Conservation (phyloP, 78 protist genomes). For the Dictyostelium capitatum region DNA sequence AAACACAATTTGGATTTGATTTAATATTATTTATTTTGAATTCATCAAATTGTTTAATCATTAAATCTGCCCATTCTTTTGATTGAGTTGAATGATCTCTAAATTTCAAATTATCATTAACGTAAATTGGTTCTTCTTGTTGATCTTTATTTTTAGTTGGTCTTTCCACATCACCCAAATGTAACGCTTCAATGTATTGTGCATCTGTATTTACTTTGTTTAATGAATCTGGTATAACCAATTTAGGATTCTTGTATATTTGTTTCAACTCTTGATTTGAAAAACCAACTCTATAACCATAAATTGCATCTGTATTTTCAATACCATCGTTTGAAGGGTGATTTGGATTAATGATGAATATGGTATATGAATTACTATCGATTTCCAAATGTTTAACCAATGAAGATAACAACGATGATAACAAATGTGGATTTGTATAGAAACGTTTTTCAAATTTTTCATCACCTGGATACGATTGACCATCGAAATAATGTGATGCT, state of each 20-base stretch:
- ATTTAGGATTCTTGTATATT: slow-evolving; percentile 8
- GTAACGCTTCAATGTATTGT: not conserved
- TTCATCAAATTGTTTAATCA: slow-evolving; percentile 4
- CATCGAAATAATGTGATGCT: not conserved
- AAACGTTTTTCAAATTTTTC: slow-evolving; percentile 15
- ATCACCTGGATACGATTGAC: not conserved
- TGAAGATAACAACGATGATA: slow-evolving; percentile 60
- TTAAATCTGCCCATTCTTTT: slow-evolving; percentile 41
- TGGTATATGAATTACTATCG: slow-evolving; percentile 26
- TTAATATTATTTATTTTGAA: not conserved
- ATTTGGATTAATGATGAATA: slow-evolving; percentile 59
- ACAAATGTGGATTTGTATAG: slow-evolving; percentile 37
- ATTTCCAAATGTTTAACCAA: slow-evolving; percentile 4
- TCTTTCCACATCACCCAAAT: not conserved
- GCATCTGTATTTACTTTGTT: slow-evolving; percentile 1
- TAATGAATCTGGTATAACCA: not conserved
- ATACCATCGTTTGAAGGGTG: slow-evolving; percentile 33
- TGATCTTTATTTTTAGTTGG: not conserved
- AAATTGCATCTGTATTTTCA: slow-evolving; percentile 8
- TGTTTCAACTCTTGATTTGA: slow-evolving; percentile 44
- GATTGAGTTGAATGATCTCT: slow-evolving; percentile 32
- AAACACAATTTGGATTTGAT: slow-evolving; percentile 27
- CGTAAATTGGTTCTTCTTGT: not conserved
- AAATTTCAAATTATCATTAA: slow-evolving; percentile 38
- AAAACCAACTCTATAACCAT: slow-evolving; percentile 74